Percentiles rank a stretch among this genome's conserved stretches.
Conservation (phyloP, 2,329 filamentous ascomycete species). For the Stachybotrys elegans region DNA sequence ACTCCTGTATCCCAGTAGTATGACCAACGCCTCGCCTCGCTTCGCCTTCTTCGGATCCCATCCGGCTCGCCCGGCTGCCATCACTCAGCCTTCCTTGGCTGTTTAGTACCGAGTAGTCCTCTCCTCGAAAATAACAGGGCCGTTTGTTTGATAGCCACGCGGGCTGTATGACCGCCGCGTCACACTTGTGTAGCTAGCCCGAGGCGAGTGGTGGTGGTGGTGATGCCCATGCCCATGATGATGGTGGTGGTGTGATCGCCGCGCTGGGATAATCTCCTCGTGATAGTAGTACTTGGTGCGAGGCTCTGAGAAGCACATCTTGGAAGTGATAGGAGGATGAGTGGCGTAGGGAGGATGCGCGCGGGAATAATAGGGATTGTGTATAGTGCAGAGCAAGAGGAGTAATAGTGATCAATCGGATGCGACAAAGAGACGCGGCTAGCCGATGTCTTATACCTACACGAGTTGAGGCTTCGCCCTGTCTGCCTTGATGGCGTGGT, state of each 20-base stretch:
- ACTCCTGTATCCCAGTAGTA: too few species aligned
- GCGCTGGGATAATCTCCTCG: constrained; percentile 46
- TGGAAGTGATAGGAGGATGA: too few species aligned
- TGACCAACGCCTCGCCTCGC: too few species aligned
- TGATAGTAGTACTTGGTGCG: constrained; percentile 49
- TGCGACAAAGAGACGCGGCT: too few species aligned
- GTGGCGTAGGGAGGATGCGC: too few species aligned
- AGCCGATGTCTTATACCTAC: too few species aligned
- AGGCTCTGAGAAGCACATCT: constrained; percentile 47
- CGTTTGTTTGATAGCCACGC: constrained; percentile 36
- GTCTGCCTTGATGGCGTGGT: too few species aligned
- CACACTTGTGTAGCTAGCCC: constrained; percentile 38
- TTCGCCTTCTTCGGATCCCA: not conserved
- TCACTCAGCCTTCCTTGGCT: not conserved
- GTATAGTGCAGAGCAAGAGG: too few species aligned
- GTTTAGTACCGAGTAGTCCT: constrained; percentile 25
- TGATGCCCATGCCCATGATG: constrained; percentile 25
- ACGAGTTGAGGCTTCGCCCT: too few species aligned
- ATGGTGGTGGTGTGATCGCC: constrained; percentile 29
- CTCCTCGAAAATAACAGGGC: constrained; percentile 35
- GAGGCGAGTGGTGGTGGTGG: constrained; percentile 29
- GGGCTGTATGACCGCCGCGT: constrained; percentile 29
- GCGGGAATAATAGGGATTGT: too few species aligned
- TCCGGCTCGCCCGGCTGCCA: not conserved
- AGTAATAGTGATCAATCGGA: too few species aligned